These are phyloP conservation scores for Pichia ethanolica DNA, from an alignment of 805 yeast genomes.

Conservation along the genomic window DNA sequence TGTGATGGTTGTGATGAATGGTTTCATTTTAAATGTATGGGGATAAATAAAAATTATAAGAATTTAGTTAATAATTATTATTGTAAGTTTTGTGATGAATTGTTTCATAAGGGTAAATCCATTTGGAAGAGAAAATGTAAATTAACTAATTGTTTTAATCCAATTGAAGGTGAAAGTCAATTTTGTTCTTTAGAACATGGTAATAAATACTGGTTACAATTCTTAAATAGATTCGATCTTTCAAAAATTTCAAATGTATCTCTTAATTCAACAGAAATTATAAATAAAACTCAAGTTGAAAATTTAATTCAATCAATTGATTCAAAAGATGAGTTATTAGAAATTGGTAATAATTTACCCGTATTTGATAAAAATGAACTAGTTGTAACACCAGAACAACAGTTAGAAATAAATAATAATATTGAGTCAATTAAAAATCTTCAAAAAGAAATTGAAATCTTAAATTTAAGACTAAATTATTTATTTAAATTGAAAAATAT, in stretches of 20 bases:
- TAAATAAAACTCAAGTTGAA: conserved; percentile 1
- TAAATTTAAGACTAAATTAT: conserved; percentile 15
- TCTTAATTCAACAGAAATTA: not conserved
- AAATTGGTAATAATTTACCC: conserved; percentile 37
- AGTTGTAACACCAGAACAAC: conserved; percentile 3
- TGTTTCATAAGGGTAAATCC: conserved; percentile 42
- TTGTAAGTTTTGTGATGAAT: conserved; percentile 63
- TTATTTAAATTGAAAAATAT: conserved; percentile 31
- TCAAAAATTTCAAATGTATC: conserved; percentile 5
- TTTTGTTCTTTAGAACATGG: conserved; percentile 79
- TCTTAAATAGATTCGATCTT: conserved; percentile 17
- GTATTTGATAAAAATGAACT: conserved; percentile 21
- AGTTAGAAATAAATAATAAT: conserved; percentile 16
- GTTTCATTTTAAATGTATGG: conserved; percentile 82
- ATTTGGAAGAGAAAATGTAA: conserved; percentile 77
- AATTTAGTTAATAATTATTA: conserved; percentile 55
- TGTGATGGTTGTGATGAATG: conserved; percentile 95
- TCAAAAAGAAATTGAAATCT: conserved; percentile 11
- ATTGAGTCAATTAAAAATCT: conserved; percentile 15
- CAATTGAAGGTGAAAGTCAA: conserved; percentile 49
- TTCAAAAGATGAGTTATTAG: conserved; percentile 17
- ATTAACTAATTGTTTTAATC: conserved; percentile 45
- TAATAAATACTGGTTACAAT: conserved; percentile 29
- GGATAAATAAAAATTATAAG: conserved; percentile 41
- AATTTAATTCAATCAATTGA: conserved; percentile 13